Conservation (phyloP, 306 rosid genomes). For the Vigna trinervia region DNA sequence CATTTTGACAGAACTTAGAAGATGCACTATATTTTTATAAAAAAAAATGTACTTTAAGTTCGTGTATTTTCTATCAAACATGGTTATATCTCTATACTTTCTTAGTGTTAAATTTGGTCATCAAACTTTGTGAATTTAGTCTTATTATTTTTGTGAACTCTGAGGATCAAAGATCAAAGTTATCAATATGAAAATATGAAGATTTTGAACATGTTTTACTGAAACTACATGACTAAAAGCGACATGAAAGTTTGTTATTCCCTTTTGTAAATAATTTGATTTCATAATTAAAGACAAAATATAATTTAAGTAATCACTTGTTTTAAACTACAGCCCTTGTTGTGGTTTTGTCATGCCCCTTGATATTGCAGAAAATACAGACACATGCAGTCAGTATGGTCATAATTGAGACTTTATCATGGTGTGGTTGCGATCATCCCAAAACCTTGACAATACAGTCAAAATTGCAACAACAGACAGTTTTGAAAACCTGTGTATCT, state of each 20-base stretch:
- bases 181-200: no score
- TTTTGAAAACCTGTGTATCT: not conserved
- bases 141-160: no score
- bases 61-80: no score
- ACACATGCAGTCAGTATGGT: not conserved
- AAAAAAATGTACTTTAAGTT: no score
- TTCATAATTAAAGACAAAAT: not conserved
- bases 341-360: not conserved
- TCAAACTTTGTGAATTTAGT: no score
- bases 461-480: not conserved
- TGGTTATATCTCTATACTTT: no score
- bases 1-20: not conserved
- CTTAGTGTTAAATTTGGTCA: no score
- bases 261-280: no score
- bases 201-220: no score
- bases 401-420: not conserved
- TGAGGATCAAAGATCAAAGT: not conserved
- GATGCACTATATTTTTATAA: not conserved
- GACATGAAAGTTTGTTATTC: no score
- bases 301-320: constrained; percentile 7
- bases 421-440: not conserved
- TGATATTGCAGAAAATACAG: not conserved
- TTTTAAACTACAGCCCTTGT: not conserved
- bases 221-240: no score
- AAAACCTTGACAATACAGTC: not conserved